Conservation (phyloP, 192 early-diverging fungal genomes). For the Rhizoclosmatium sp. region DNA sequence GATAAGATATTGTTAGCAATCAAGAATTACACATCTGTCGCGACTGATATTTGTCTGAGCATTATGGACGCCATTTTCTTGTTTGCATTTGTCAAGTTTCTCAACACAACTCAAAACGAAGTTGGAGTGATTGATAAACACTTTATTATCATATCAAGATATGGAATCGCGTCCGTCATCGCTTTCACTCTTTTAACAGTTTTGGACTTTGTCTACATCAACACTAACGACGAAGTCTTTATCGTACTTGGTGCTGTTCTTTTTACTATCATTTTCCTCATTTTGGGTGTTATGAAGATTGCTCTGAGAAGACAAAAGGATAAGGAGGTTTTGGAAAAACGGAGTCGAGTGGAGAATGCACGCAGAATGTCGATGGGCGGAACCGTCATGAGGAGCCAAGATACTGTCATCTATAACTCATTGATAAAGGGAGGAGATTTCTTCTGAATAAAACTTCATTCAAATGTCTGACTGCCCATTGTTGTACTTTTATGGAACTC, state of each 20-base stretch:
- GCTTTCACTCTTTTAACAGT: neutral
- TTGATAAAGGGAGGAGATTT: too few species aligned
- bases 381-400: too few species aligned
- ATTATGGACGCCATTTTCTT: neutral
- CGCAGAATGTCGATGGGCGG: too few species aligned
- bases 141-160: neutral
- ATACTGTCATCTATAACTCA: too few species aligned
- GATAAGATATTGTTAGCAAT: neutral
- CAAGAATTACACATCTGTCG: neutral
- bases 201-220: neutral
- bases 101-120: neutral
- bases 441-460: too few species aligned
- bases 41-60: neutral
- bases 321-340: too few species aligned
- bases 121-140: neutral
- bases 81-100: neutral
- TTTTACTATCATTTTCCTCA: neutral
- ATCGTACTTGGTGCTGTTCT: neutral
- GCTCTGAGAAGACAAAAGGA: neutral
- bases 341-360: too few species aligned
- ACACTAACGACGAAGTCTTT: neutral
- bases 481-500: constrained; percentile 30
- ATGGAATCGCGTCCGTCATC: neutral
- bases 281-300: neutral
- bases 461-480: neutral